Evolutionary conservation across 495 filamentous ascomycete species (phyloP), one percentile per base, ranked within the genome.

Genomic region (Penicillium paxilli): DNA sequence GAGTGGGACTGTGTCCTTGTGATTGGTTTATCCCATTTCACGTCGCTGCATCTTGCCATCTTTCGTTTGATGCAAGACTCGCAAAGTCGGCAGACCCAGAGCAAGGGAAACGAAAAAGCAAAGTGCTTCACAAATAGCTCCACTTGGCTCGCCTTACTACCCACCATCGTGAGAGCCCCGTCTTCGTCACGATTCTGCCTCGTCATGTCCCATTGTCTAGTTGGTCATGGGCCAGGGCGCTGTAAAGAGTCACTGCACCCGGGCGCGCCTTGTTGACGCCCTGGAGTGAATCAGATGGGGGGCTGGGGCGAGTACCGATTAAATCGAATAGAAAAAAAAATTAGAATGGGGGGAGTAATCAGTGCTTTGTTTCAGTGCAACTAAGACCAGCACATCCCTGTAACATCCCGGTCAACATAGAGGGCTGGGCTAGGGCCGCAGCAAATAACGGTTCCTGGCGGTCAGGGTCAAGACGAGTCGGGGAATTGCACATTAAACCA

Each of bases 381-480:
- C 35, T 22, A 32, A 35, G 52, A 45, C 63, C 22, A 35, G 28
- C 14, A 26, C 8, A 54, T 54, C 45, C 60, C 60, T 64, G 54
- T 46, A 49, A 47, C 16, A 51, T 28, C 47, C 59, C 46, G 33
- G 51, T 19, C 30, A 44, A 23, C 5, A 61, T 64, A 21, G 16
- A 17, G 41, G 51, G 22, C 26, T 46, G 44, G 57, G 56, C 60
- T 25, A 46, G 55, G 51, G 58, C 55, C 41, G 41, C 64, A 65
- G 50, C 44, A 55, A 66, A 62, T 54, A 64, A 64, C 61, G 64
- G 61, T 57, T 59, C 55, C 55, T 62, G 55, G 50, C 49, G 46
- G 35, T 16, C 28, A 50, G 50, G 28, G 56, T 20, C 24, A 47
- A 45, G 28, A 54, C 55, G 52, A 66, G 57, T 66, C 61, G 64